Conservation (phyloP, 306 rosid species). For the Dryas drummondii region DNA sequence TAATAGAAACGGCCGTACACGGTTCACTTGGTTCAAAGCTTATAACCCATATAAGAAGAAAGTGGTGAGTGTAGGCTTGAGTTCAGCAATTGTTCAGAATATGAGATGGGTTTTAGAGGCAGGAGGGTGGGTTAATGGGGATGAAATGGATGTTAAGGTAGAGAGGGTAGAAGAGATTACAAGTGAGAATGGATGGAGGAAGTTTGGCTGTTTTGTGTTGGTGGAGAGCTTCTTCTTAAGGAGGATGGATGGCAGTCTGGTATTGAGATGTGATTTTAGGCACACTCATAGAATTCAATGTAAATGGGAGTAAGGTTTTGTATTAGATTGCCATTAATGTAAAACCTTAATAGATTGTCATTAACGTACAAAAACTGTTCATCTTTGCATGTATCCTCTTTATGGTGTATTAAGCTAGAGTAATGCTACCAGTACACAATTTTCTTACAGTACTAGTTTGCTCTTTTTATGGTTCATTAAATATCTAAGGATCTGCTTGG, state of each 20-base stretch:
- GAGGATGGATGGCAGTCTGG: constrained; percentile 57
- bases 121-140: constrained; percentile 66
- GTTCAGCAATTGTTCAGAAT: constrained; percentile 55
- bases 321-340: not conserved
- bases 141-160: constrained; percentile 39
- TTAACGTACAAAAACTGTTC: not conserved
- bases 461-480: no score
- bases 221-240: constrained; percentile 65
- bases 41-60: constrained; percentile 33
- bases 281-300: constrained; percentile 45
- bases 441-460: no score
- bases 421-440: no score
- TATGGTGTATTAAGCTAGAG: not conserved
- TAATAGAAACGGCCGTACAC: constrained; percentile 35
- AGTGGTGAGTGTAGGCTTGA: constrained; percentile 50
- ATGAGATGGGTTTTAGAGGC: constrained; percentile 75
- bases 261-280: constrained; percentile 52
- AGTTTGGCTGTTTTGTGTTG: constrained; percentile 59
- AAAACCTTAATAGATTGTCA: not conserved
- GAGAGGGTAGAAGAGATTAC: constrained; percentile 52
- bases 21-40: constrained; percentile 62
- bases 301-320: constrained; percentile 53
- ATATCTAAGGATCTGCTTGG: not conserved
- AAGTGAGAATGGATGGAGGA: constrained; percentile 42
- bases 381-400: not conserved